phyloP scores from a whole-genome alignment of 1,284 basidiomycete species.

The Cryptococcus deneoformans region DNA sequence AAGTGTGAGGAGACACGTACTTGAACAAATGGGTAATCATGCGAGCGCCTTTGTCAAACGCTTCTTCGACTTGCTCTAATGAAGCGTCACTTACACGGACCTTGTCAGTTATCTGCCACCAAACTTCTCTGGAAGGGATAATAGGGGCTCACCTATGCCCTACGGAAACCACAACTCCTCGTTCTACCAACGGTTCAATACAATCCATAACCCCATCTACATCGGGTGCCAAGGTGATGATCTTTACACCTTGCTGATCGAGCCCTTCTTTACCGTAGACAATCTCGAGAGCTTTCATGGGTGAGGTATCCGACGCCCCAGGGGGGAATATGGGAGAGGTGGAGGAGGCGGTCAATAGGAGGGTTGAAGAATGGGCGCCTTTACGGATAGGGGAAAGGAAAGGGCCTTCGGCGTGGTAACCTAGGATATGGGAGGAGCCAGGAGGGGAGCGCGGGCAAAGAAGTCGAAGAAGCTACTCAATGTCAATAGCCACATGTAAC shows the following conservation, averaged over 20 bases:
- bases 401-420: slow-evolving; percentile 87
- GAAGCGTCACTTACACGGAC: slow-evolving; percentile 25
- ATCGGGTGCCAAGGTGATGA: slow-evolving; percentile 85
- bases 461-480: slow-evolving; percentile 51
- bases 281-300: slow-evolving; percentile 58
- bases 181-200: slow-evolving; percentile 59
- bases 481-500: slow-evolving; percentile 33
- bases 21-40: slow-evolving; percentile 92
- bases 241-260: slow-evolving; percentile 61
- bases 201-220: slow-evolving; percentile 72
- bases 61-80: slow-evolving; percentile 34
- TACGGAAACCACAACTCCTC: slow-evolving; percentile 75
- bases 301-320: slow-evolving; percentile 1
- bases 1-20: slow-evolving; percentile 42
- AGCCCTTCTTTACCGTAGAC: slow-evolving; percentile 62
- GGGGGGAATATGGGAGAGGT: neutral
- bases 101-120: neutral
- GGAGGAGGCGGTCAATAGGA: slow-evolving; percentile 59
- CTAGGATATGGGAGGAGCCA: slow-evolving; percentile 62
- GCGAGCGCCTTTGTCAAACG: slow-evolving; percentile 55
- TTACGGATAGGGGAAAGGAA: slow-evolving; percentile 68
- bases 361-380: slow-evolving; percentile 68
- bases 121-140: no score
- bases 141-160: slow-evolving; percentile 71
- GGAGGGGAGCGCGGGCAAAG: slow-evolving; percentile 24